Base-by-base conservation (phyloP, 2,329 filamentous ascomycete genomes). In the Ceratocystis cacaofunesta region DNA sequence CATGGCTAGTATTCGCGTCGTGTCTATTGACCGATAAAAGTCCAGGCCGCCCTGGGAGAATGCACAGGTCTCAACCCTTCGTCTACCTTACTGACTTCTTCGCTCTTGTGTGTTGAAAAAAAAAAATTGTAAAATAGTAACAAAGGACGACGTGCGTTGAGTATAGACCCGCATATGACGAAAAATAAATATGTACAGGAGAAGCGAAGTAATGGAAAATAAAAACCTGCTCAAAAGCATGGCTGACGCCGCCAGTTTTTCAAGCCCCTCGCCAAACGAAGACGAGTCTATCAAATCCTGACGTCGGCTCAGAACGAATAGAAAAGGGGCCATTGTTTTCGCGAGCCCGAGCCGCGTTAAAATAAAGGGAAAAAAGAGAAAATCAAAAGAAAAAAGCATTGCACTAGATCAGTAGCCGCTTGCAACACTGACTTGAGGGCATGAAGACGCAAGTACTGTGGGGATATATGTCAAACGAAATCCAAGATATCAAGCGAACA, bases 401-500 rank as follows among this genome's bases (percentile, higher is more conserved):
- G 12, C 22, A 55, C 50, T 5, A 25, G 48, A 36, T 64, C 19
- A 28, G 36, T 41, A 41, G 22, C 44, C 28, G 5, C 28, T 57
- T 64, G 50, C 19, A 41, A 28, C 30, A 57, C 32, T 43, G 22
- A 55, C 12, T 15, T 25, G 48, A 28, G 50, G 30, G 50, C 44
- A 55, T 64, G 36, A 64, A 57, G 36, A 64, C 28, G 36, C 44
- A 64, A 41, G 48, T 64, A 64, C 62, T 19, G 62, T 22, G 50
- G 36, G 62, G 62, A 64, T 64, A 64, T 58, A 57, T 64, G 32
- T 64, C 50, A 64, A 64, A 57, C 50, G 19, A 55, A 57, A 58
- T 44, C 62, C 48, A 64, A 57, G 46, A 43, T 55, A 43, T 58
- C 46, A 55, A 55, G 62, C 22, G 7, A n/a, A 52, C 25, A 57